These are phyloP conservation scores for Russula emetica DNA, from an alignment of 768 basidiomycete genomes.

Conservation along the genomic window DNA sequence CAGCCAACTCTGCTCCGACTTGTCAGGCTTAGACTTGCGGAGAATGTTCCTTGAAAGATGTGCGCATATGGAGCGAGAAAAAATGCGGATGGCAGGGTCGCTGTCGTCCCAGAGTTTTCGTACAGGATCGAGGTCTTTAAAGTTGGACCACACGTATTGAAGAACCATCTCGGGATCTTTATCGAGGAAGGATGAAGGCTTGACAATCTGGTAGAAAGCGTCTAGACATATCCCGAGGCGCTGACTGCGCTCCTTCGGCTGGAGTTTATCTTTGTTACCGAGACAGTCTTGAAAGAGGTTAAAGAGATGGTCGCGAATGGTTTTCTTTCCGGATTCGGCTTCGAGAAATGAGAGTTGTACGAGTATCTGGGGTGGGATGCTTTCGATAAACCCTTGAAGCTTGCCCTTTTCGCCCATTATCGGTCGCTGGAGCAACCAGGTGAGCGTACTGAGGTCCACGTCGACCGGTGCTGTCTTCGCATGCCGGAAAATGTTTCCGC, in stretches of 20 bases:
- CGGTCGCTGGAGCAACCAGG: conserved; percentile 1
- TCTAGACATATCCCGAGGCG: not conserved
- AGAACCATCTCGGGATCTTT: not conserved
- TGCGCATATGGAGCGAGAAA: too few relatives aligned
- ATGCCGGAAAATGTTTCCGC: not conserved
- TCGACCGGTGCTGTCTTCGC: not conserved
- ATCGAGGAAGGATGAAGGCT: not conserved
- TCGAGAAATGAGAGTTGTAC: too few relatives aligned
- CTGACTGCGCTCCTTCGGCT: not conserved
- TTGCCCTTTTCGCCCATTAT: not conserved
- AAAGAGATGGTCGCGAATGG: too few relatives aligned
- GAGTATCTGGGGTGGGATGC: too few relatives aligned
- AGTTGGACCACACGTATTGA: not conserved
- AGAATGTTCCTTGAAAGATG: too few relatives aligned
- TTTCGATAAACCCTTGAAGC: not conserved
- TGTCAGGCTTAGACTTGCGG: too few relatives aligned
- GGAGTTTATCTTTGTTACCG: not conserved
- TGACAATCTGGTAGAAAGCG: not conserved
- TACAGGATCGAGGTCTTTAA: too few relatives aligned
- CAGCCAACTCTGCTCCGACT: too few relatives aligned
- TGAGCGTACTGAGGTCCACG: not conserved
- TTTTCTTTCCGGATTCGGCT: too few relatives aligned
- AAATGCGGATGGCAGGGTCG: too few relatives aligned
- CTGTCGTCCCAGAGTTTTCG: too few relatives aligned
- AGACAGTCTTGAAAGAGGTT: too few relatives aligned